These are phyloP conservation scores for Friedmanniomyces endolithicus DNA, from an alignment of 495 filamentous ascomycete species.

Conservation along the genomic window DNA sequence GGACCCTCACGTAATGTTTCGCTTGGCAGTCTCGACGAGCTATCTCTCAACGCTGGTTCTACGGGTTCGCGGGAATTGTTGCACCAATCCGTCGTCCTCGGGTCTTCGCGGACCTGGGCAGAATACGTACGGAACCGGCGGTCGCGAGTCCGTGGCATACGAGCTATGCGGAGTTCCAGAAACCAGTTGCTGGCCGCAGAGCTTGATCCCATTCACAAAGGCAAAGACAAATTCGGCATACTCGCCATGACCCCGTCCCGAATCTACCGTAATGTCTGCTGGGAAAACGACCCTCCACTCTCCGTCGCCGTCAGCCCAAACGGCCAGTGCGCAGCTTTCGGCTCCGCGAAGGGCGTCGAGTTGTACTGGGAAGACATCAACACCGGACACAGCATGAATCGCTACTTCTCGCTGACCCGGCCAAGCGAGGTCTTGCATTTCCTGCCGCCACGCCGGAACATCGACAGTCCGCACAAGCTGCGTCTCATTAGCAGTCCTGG, in stretches of 20 bases:
- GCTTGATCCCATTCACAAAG: background rate
- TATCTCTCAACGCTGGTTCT: conserved; percentile 2
- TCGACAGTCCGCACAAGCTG: conserved; percentile 44
- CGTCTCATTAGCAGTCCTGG: conserved; percentile 55
- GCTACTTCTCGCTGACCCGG: conserved; percentile 55
- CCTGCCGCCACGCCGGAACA: conserved; percentile 43
- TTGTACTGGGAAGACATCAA: conserved; percentile 59
- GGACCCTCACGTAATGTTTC: background rate
- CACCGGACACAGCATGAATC: conserved; percentile 45
- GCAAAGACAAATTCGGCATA: background rate
- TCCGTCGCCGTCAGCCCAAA: conserved; percentile 59
- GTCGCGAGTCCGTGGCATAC: conserved; percentile 3
- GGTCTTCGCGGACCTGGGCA: background rate
- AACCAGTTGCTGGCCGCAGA: background rate
- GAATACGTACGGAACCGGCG: background rate
- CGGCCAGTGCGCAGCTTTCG: conserved; percentile 57
- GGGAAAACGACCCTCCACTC: conserved; percentile 50
- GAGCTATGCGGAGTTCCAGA: background rate
- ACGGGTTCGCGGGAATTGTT: background rate
- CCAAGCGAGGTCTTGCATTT: conserved; percentile 58
- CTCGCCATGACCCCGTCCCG: background rate
- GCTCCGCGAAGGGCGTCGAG: conserved; percentile 54
- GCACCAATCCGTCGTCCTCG: background rate
- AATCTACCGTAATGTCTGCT: conserved; percentile 49
- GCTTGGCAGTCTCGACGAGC: background rate